Conservation (phyloP, 2,329 filamentous ascomycete genomes). For the Cordyceps sp. region DNA sequence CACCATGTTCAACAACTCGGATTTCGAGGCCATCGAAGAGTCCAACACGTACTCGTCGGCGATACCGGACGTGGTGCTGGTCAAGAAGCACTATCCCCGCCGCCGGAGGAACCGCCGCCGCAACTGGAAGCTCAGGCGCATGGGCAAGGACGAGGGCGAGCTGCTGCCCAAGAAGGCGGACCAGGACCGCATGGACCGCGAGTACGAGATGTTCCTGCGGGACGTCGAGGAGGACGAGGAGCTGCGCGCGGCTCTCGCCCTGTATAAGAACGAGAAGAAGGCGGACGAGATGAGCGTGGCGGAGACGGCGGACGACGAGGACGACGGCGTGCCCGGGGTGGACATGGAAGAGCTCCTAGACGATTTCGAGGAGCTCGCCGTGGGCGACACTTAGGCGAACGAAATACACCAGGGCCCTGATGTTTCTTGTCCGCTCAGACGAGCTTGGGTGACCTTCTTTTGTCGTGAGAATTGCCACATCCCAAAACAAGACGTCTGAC, state of each 20-base stretch:
- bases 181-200: conserved; percentile 72
- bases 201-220: conserved; percentile 93
- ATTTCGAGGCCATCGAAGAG: conserved; percentile 69
- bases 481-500: too few species aligned
- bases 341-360: conserved; percentile 73
- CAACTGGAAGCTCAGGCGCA: conserved; percentile 89
- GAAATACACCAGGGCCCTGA: neutral
- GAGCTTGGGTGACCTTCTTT: neutral
- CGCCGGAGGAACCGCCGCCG: conserved; percentile 66
- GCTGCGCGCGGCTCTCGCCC: conserved; percentile 61
- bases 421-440: neutral
- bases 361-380: conserved; percentile 73
- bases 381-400: conserved; percentile 12
- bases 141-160: conserved; percentile 79
- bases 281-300: conserved; percentile 51
- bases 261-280: conserved; percentile 59
- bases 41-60: conserved; percentile 59
- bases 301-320: conserved; percentile 43
- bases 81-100: conserved; percentile 91
- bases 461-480: too few species aligned
- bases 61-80: conserved; percentile 82
- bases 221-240: conserved; percentile 95
- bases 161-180: conserved; percentile 75
- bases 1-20: conserved; percentile 80
- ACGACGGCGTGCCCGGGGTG: conserved; percentile 52